These are phyloP conservation scores for Alternaria conjuncta DNA, from an alignment of 2,329 filamentous ascomycete species.

Conservation along the genomic window DNA sequence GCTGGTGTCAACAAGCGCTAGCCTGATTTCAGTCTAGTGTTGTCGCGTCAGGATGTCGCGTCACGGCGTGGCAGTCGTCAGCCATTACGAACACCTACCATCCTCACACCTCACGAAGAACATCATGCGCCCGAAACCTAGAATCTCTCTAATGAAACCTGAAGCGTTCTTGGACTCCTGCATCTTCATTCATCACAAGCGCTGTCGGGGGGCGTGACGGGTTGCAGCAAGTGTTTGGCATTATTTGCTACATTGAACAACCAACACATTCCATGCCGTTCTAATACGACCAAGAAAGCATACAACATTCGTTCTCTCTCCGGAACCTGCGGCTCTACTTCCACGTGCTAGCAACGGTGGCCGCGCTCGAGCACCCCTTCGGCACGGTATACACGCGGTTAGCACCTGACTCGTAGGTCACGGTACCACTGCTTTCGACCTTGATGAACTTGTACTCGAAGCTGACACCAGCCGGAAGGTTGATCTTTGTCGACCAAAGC, in stretches of 20 bases:
- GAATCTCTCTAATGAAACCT: accelerated
- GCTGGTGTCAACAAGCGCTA: not conserved
- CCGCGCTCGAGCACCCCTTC: slow-evolving; percentile 24
- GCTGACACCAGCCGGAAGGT: slow-evolving; percentile 50
- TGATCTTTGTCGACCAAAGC: slow-evolving; percentile 54
- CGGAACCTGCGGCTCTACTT: slow-evolving; percentile 15
- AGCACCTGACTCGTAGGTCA: slow-evolving; percentile 53
- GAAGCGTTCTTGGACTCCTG: too few relatives aligned
- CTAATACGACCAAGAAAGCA: not conserved
- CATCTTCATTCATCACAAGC: not conserved
- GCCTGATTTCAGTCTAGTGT: not conserved
- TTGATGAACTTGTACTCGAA: slow-evolving; percentile 57
- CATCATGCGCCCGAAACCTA: not conserved
- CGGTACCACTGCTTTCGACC: slow-evolving; percentile 54
- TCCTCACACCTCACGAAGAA: not conserved
- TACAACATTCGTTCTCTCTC: not conserved
- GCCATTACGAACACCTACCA: not conserved
- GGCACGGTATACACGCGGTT: slow-evolving; percentile 52
- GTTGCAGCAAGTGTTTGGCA: not conserved
- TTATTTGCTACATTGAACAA: not conserved
- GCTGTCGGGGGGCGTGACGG: not conserved
- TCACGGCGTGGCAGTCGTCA: not conserved
- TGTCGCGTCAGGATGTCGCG: not conserved
- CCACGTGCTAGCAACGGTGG: slow-evolving; percentile 30
- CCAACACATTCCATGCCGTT: not conserved